phyloP scores from a whole-genome alignment of 2,329 filamentous ascomycete species.

The Spiromastix sp. region DNA sequence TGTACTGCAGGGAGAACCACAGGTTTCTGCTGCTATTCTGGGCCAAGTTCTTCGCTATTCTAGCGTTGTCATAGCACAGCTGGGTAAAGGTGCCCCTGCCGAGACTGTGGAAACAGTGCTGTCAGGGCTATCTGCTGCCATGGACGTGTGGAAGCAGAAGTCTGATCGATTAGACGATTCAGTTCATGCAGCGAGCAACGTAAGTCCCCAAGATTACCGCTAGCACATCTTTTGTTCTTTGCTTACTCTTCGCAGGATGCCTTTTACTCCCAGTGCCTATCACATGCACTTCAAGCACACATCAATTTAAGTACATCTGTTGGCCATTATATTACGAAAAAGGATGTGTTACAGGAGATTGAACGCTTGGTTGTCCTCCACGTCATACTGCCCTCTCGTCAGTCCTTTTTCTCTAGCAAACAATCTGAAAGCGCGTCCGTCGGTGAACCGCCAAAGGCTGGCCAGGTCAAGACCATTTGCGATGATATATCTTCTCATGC shows the following conservation, averaged over 20 bases:
- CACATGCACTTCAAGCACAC: slow-evolving; percentile 5
- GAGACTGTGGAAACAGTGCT: slow-evolving; percentile 19
- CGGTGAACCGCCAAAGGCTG: slow-evolving; percentile 26
- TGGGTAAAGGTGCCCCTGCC: not conserved
- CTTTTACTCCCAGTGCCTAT: slow-evolving; percentile 23
- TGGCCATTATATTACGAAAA: not conserved
- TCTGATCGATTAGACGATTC: slow-evolving; percentile 24
- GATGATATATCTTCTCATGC: slow-evolving; percentile 25
- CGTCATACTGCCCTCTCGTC: slow-evolving; percentile 31
- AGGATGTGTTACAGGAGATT: slow-evolving; percentile 12
- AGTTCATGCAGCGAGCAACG: slow-evolving; percentile 26
- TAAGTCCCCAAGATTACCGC: slow-evolving; percentile 10
- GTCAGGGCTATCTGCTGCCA: slow-evolving; percentile 22
- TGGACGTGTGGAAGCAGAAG: slow-evolving; percentile 29
- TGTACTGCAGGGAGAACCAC: slow-evolving; percentile 26
- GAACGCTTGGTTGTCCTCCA: slow-evolving; percentile 31
- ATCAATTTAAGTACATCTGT: not conserved
- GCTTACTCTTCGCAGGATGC: slow-evolving; percentile 3
- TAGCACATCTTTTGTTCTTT: not conserved
- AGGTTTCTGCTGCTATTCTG: slow-evolving; percentile 24
- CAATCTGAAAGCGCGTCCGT: slow-evolving; percentile 18
- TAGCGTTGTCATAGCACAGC: slow-evolving; percentile 2
- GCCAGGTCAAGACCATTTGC: slow-evolving; percentile 24
- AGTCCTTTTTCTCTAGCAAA: slow-evolving; percentile 25
- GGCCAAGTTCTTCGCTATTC: slow-evolving; percentile 25